Conservation (phyloP, 257 asterid genomes). For the Nicotiana attenuata region DNA sequence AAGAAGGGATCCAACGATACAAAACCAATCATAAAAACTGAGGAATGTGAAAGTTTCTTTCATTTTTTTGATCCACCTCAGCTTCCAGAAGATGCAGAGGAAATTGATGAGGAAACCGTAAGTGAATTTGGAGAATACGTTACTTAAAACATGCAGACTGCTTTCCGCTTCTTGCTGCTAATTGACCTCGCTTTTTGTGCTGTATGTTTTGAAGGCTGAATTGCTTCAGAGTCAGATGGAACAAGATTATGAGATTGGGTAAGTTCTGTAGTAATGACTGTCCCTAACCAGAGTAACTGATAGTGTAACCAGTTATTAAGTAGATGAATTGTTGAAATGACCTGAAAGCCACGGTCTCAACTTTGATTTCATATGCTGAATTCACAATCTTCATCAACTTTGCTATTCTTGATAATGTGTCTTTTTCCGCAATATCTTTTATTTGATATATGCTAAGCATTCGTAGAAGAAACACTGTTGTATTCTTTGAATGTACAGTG, state of each 20-base stretch:
- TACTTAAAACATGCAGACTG: no score
- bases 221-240: constrained; percentile 80
- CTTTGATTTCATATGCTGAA: no score
- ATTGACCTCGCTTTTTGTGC: constrained; percentile 9
- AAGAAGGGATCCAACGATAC: constrained; percentile 80
- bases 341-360: background rate
- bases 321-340: background rate
- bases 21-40: constrained; percentile 69
- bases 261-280: constrained; percentile 16
- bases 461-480: background rate
- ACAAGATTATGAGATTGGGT: constrained; percentile 88
- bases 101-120: constrained; percentile 83
- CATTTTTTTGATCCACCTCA: constrained; percentile 91
- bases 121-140: constrained; percentile 9
- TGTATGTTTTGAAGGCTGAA: constrained; percentile 46
- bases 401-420: background rate
- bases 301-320: background rate
- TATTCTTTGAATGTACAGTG: background rate
- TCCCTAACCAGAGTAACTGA: background rate
- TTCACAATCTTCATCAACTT: background rate
- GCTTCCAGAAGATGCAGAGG: constrained; percentile 76
- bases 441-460: background rate
- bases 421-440: background rate
- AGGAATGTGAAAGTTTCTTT: constrained; percentile 83
- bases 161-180: background rate